phyloP scores from a whole-genome alignment of 352 stramenopile genomes.

The Pythium utonaiense region DNA sequence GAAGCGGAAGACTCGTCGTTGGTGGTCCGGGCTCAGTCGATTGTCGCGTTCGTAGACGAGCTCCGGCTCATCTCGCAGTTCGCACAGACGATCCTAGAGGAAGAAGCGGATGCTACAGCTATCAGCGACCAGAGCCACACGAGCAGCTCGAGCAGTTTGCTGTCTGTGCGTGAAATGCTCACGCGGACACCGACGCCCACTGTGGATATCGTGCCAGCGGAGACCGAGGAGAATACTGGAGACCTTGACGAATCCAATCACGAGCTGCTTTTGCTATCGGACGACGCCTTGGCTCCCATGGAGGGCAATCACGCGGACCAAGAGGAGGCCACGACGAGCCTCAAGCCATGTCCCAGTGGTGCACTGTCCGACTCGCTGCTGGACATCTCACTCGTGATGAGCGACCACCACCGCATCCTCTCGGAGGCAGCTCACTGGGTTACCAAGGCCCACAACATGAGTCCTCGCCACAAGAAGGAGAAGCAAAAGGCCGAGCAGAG shows the following conservation, averaged over 20 bases:
- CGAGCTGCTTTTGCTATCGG: slow-evolving; percentile 6
- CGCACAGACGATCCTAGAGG: slow-evolving; percentile 53
- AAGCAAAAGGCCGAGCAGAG: neutral
- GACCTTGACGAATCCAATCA: slow-evolving; percentile 17
- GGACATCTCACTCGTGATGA: slow-evolving; percentile 78
- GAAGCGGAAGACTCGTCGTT: neutral
- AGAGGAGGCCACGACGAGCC: neutral
- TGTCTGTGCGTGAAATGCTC: slow-evolving; percentile 18
- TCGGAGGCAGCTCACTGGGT: slow-evolving; percentile 49
- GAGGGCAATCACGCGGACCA: neutral
- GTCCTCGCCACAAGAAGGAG: slow-evolving; percentile 14
- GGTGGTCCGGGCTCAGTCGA: slow-evolving; percentile 16
- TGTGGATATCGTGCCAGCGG: neutral
- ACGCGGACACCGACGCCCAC: slow-evolving; percentile 35
- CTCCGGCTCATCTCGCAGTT: slow-evolving; percentile 53
- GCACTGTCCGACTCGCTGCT: slow-evolving; percentile 52
- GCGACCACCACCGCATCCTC: slow-evolving; percentile 61
- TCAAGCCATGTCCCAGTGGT: neutral
- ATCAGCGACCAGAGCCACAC: slow-evolving; percentile 26
- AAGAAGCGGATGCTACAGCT: slow-evolving; percentile 31
- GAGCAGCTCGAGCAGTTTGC: slow-evolving; percentile 46
- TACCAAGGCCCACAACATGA: slow-evolving; percentile 26
- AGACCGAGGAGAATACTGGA: neutral
- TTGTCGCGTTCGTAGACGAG: slow-evolving; percentile 59
- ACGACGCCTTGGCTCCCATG: slow-evolving; percentile 10